Evolutionary conservation across 306 rosid species (phyloP).

Genomic region (Mucuna pruriens): DNA sequence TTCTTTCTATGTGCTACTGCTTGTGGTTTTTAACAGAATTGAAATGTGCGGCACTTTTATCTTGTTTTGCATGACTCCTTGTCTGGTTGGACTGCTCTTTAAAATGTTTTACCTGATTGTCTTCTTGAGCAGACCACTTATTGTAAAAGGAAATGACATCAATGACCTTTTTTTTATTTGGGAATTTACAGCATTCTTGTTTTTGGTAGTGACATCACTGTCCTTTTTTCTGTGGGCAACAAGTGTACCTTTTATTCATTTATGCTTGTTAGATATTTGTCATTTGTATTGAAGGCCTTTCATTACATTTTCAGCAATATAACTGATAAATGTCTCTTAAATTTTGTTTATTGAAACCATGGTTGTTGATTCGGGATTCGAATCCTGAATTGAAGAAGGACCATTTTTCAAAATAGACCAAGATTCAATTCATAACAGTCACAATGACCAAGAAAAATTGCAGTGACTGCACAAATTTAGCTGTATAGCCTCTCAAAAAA

Average conservation of each 20-base stretch:
- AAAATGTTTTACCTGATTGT: neutral
- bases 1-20: neutral
- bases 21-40: neutral
- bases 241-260: neutral
- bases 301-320: too few relatives aligned
- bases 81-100: too few relatives aligned
- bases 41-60: neutral
- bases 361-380: too few relatives aligned
- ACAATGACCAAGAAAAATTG: too few relatives aligned
- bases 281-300: neutral
- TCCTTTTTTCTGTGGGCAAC: neutral
- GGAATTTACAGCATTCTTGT: neutral
- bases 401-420: too few relatives aligned
- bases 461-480: too few relatives aligned
- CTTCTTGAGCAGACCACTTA: neutral
- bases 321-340: too few relatives aligned
- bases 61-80: too few relatives aligned
- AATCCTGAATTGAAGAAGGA: too few relatives aligned
- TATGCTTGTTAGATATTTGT: conserved; percentile 1
- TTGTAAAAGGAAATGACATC: neutral
- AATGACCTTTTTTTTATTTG: neutral
- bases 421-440: too few relatives aligned
- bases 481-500: too few relatives aligned
- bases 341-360: neutral
- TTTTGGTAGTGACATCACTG: neutral